Evolutionary conservation across 2,329 filamentous ascomycete species (phyloP).

Genomic region (Daldinia sp.): DNA sequence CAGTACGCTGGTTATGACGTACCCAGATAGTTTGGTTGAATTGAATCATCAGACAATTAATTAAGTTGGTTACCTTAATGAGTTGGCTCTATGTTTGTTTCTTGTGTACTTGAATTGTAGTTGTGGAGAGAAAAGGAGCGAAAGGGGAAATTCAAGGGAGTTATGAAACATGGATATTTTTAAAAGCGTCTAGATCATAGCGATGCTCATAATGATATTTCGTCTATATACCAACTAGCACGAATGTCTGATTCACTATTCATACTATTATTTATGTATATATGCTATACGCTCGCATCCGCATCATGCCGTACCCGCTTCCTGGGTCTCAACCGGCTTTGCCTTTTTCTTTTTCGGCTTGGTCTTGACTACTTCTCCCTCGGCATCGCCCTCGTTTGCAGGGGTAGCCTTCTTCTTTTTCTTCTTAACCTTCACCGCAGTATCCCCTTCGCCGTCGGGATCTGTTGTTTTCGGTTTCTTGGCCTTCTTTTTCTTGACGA

Average conservation of each 20-base stretch:
- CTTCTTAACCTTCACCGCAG: conserved; percentile 57
- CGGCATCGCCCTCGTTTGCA: conserved; percentile 40
- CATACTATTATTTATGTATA: not conserved
- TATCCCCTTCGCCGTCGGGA: conserved; percentile 35
- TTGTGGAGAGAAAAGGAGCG: not conserved
- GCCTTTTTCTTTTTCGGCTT: conserved; percentile 59
- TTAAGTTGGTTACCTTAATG: not conserved
- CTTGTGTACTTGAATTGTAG: not conserved
- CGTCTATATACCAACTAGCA: not conserved
- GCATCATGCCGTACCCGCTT: conserved; percentile 18
- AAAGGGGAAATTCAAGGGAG: too few relatives aligned
- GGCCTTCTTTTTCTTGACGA: conserved; percentile 74
- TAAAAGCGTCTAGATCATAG: not conserved
- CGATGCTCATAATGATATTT: not conserved
- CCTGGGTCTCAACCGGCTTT: conserved; percentile 44
- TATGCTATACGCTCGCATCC: not conserved
- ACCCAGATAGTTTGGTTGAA: not conserved
- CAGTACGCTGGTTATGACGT: not conserved
- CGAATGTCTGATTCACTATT: not conserved
- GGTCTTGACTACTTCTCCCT: conserved; percentile 50
- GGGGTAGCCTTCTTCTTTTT: conserved; percentile 57
- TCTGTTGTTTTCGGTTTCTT: conserved; percentile 52
- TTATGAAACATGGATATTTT: too few relatives aligned
- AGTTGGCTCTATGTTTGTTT: not conserved
- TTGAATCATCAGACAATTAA: not conserved